Percentiles rank a stretch among this genome's conserved stretches.
Conservation (phyloP, 208 protist species). For the Vickermania spadyakhi region DNA sequence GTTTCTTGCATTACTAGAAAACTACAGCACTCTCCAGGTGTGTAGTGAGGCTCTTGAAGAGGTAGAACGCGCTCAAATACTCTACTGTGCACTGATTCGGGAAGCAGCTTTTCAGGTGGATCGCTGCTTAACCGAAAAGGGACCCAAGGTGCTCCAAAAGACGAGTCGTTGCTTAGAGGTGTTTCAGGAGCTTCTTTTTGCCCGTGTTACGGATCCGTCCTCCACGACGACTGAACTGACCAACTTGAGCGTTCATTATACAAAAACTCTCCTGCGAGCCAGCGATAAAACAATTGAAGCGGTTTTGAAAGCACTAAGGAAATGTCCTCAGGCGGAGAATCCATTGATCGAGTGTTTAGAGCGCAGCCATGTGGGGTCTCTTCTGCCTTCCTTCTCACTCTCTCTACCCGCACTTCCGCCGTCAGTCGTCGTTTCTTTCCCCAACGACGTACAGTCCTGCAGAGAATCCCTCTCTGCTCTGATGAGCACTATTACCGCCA, state of each 20-base stretch:
- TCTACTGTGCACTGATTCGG: constrained; percentile 62
- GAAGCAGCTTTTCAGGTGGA: constrained; percentile 63
- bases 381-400: constrained; percentile 72
- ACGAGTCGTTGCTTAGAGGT: constrained; percentile 68
- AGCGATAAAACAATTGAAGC: constrained; percentile 55
- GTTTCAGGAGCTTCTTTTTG: constrained; percentile 72
- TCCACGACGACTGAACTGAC: constrained; percentile 3
- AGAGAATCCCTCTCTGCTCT: constrained; percentile 59
- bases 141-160: constrained; percentile 22
- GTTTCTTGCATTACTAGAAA: constrained; percentile 41
- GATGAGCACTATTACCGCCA: constrained; percentile 20
- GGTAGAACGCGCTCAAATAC: constrained; percentile 23
- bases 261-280: constrained; percentile 56
- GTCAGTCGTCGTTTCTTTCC: constrained; percentile 29
- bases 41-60: constrained; percentile 26
- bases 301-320: constrained; percentile 33
- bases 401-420: constrained; percentile 69
- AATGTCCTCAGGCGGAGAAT: constrained; percentile 23
- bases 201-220: constrained; percentile 14
- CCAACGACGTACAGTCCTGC: constrained; percentile 39
- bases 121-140: constrained; percentile 24
- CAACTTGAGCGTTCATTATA: constrained; percentile 33
- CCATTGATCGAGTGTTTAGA: constrained; percentile 41
- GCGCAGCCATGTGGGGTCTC: constrained; percentile 44
- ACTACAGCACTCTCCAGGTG: constrained; percentile 49